A percentile compares a stretch with the other conserved stretches of the same genome.
Evolutionary conservation across 805 yeast genomes (phyloP).

Genomic region (Metschnikowia koreensis): DNA sequence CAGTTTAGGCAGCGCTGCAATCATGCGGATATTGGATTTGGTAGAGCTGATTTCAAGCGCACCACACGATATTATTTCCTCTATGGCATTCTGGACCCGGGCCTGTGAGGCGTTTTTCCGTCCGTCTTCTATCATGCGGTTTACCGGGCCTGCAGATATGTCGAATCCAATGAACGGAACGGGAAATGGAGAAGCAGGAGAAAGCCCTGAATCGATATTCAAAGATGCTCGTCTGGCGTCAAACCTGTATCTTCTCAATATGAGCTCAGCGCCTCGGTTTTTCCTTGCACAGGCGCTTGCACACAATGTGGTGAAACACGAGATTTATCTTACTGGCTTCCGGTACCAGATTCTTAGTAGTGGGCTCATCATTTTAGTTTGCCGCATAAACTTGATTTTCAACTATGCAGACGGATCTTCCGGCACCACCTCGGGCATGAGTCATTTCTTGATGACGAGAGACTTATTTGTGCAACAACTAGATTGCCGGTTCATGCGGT

Average conservation of each 20-base stretch:
- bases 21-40: conserved; percentile 37
- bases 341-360: conserved; percentile 41
- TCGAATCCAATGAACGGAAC: too few species aligned
- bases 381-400: conserved; percentile 28
- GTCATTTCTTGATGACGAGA: conserved; percentile 61
- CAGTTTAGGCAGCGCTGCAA: conserved; percentile 44
- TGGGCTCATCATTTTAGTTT: conserved; percentile 36
- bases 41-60: conserved; percentile 40
- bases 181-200: too few species aligned
- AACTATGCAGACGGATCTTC: conserved; percentile 69
- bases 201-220: neutral
- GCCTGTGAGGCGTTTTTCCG: conserved; percentile 32
- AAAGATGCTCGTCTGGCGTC: neutral
- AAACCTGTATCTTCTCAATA: conserved; percentile 56
- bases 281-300: conserved; percentile 51
- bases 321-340: conserved; percentile 34
- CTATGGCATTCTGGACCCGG: conserved; percentile 38
- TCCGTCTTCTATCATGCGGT: conserved; percentile 30
- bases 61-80: conserved; percentile 25
- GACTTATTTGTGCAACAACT: conserved; percentile 68
- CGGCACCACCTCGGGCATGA: conserved; percentile 58
- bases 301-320: conserved; percentile 34
- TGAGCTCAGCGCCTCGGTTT: conserved; percentile 63
- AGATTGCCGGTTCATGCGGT: conserved; percentile 47
- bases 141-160: conserved; percentile 24